Conservation (phyloP, 2,329 filamentous ascomycete species). For the Knoxdaviesia proteae region DNA sequence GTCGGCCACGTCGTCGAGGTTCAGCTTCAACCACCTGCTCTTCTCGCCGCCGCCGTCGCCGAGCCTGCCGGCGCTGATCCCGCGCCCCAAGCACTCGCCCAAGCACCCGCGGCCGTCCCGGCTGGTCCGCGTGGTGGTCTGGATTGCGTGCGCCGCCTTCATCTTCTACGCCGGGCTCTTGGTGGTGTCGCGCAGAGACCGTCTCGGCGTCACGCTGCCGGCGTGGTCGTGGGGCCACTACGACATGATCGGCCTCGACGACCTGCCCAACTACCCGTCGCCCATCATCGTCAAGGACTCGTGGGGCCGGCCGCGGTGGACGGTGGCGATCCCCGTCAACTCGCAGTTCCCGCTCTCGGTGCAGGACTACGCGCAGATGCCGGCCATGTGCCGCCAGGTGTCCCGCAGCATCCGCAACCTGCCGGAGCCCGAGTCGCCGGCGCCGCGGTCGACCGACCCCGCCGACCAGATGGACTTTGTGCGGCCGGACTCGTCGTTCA, state of each 20-base stretch:
- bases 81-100: slow-evolving; percentile 41
- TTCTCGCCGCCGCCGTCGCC: slow-evolving; percentile 51
- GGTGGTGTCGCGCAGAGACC: slow-evolving; percentile 9
- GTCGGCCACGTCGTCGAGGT: slow-evolving; percentile 40
- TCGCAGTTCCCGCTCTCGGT: slow-evolving; percentile 45
- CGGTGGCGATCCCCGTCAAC: slow-evolving; percentile 52
- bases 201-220: slow-evolving; percentile 8
- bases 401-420: slow-evolving; percentile 33
- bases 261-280: slow-evolving; percentile 50
- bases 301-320: slow-evolving; percentile 51
- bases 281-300: slow-evolving; percentile 50
- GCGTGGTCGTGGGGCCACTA: slow-evolving; percentile 22
- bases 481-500: slow-evolving; percentile 42
- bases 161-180: slow-evolving; percentile 25
- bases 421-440: background rate
- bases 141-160: slow-evolving; percentile 26
- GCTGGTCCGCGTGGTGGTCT: slow-evolving; percentile 33
- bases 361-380: slow-evolving; percentile 49
- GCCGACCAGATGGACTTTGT: slow-evolving; percentile 18
- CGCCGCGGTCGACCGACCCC: slow-evolving; percentile 7
- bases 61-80: slow-evolving; percentile 45
- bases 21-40: slow-evolving; percentile 46
- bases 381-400: slow-evolving; percentile 43
- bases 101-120: slow-evolving; percentile 34
- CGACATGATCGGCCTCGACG: slow-evolving; percentile 45